Evolutionary conservation across 495 filamentous ascomycete species (phyloP).

Genomic region (Hypoxylon cercidicola): DNA sequence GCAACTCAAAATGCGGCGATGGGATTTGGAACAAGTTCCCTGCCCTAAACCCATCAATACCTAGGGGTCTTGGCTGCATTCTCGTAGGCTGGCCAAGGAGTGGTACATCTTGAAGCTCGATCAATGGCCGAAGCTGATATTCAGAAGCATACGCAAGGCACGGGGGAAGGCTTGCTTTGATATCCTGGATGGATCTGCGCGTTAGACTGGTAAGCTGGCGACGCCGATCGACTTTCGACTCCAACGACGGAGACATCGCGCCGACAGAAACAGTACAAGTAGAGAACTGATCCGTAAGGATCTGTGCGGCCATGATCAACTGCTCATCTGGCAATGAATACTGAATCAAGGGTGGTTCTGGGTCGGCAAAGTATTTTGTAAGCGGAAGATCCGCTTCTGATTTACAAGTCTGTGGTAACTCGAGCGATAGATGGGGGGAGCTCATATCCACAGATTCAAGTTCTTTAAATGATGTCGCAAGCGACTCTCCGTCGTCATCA

Average conservation of each 20-base stretch:
- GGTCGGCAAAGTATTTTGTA: constrained; percentile 60
- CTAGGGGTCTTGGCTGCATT: constrained; percentile 55
- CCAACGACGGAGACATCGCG: constrained; percentile 22
- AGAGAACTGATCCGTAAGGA: constrained; percentile 69
- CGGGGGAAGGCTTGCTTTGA: constrained; percentile 52
- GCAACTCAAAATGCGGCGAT: constrained; percentile 79
- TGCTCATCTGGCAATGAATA: constrained; percentile 59
- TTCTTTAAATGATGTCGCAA: constrained; percentile 61
- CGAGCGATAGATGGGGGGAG: constrained; percentile 50
- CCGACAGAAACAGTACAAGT: constrained; percentile 51
- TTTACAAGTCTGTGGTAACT: constrained; percentile 52
- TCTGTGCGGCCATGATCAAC: constrained; percentile 67
- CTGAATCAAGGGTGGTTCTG: constrained; percentile 55
- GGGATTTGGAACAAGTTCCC: constrained; percentile 60
- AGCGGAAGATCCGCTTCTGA: constrained; percentile 58
- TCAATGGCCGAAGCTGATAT: constrained; percentile 57
- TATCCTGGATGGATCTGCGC: constrained; percentile 53
- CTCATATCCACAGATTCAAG: constrained; percentile 50
- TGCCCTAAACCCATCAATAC: constrained; percentile 49
- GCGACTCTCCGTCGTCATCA: constrained; percentile 59
- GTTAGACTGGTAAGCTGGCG: constrained; percentile 50
- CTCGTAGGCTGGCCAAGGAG: constrained; percentile 55
- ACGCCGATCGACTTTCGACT: constrained; percentile 43
- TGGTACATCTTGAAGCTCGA: constrained; percentile 65
- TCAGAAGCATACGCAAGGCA: constrained; percentile 48